Percentiles rank a stretch among this genome's conserved stretches.
Conservation (phyloP, 2,329 filamentous ascomycete species). For the Neodidymelliopsis sp. region DNA sequence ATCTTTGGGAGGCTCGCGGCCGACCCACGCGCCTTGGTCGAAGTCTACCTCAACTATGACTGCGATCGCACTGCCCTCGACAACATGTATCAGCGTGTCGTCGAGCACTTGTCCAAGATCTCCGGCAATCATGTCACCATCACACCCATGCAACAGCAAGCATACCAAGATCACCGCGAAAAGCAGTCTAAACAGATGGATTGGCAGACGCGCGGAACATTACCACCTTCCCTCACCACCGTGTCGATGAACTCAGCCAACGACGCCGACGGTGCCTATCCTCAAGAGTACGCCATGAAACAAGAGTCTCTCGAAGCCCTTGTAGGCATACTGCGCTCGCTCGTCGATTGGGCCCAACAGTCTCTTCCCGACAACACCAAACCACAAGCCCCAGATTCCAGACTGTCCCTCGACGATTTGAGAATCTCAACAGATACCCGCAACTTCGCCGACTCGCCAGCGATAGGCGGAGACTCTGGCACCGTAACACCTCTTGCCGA, state of each 20-base stretch:
- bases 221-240: constrained; percentile 86
- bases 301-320: constrained; percentile 86
- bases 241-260: constrained; percentile 68
- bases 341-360: constrained; percentile 92
- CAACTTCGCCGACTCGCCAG: constrained; percentile 66
- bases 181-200: constrained; percentile 70
- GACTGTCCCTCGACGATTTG: constrained; percentile 65
- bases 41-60: constrained; percentile 97
- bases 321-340: constrained; percentile 84
- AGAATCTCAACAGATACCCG: constrained; percentile 80
- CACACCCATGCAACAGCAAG: constrained; percentile 79
- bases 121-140: constrained; percentile 80
- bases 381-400: constrained; percentile 52
- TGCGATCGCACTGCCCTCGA: constrained; percentile 91
- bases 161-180: constrained; percentile 80
- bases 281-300: constrained; percentile 90
- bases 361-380: constrained; percentile 59
- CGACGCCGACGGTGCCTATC: constrained; percentile 74
- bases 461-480: constrained; percentile 59
- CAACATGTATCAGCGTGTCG: constrained; percentile 94
- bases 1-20: constrained; percentile 83
- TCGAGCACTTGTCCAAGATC: constrained; percentile 91
- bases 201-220: constrained; percentile 84
- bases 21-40: constrained; percentile 88
- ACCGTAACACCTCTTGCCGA: constrained; percentile 62